phyloP scores from a whole-genome alignment of 352 stramenopile genomes.

The Globisporangium cystogenes region DNA sequence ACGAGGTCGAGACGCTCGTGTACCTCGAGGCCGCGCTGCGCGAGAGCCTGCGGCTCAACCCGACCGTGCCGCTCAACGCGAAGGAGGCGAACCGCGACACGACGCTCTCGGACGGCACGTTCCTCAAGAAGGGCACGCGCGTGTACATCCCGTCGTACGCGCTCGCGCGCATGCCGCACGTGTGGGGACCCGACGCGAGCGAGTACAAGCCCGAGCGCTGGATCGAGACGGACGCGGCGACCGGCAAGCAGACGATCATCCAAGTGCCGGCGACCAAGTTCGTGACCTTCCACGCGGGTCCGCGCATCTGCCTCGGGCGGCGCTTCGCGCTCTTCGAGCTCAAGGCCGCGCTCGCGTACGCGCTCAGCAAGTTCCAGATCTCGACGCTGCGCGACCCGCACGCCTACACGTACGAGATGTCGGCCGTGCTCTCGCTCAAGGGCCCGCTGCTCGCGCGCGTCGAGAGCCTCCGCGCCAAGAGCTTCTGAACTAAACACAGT shows the following conservation, averaged over 20 bases:
- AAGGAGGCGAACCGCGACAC: slow-evolving; percentile 53
- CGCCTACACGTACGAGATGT: slow-evolving; percentile 20
- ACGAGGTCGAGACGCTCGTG: slow-evolving; percentile 41
- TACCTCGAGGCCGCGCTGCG: slow-evolving; percentile 57
- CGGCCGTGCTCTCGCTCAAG: slow-evolving; percentile 26
- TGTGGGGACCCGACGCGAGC: slow-evolving; percentile 43
- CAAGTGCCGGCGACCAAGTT: slow-evolving; percentile 18
- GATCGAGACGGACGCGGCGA: slow-evolving; percentile 32
- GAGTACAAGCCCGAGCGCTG: slow-evolving; percentile 53
- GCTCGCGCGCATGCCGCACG: slow-evolving; percentile 28
- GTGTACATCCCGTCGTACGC: slow-evolving; percentile 54
- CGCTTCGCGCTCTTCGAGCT: slow-evolving; percentile 47
- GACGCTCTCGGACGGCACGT: slow-evolving; percentile 47
- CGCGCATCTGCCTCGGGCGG: slow-evolving; percentile 41
- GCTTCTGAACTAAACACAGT: neutral
- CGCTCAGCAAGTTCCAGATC: slow-evolving; percentile 33
- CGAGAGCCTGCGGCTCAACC: slow-evolving; percentile 65
- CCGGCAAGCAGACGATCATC: slow-evolving; percentile 13
- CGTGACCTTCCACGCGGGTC: slow-evolving; percentile 33
- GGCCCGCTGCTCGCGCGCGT: slow-evolving; percentile 1
- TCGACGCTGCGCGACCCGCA: slow-evolving; percentile 5
- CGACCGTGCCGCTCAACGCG: slow-evolving; percentile 47
- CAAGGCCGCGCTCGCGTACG: slow-evolving; percentile 23
- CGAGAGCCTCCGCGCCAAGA: slow-evolving; percentile 4
- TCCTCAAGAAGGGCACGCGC: slow-evolving; percentile 36